Percentiles rank a stretch among this genome's conserved stretches.
Conservation (phyloP, 1,284 basidiomycete species). For the Tylopilus sp. region DNA sequence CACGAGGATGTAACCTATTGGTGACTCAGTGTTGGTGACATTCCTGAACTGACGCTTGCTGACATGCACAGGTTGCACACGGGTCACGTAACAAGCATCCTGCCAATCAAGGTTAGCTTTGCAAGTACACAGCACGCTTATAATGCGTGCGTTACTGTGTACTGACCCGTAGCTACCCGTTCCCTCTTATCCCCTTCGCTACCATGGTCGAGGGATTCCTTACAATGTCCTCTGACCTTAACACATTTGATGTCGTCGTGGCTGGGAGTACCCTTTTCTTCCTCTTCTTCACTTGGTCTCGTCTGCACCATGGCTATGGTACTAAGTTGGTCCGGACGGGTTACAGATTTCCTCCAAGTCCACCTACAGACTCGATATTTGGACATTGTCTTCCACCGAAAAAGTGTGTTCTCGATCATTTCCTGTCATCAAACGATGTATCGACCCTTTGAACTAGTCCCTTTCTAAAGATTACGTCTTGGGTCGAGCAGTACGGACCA, state of each 20-base stretch:
- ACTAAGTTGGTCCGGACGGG: neutral
- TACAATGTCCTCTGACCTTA: neutral
- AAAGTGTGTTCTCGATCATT: constrained; percentile 1
- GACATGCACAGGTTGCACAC: no score
- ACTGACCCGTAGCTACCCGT: no score
- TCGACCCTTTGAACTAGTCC: neutral
- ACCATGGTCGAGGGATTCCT: no score
- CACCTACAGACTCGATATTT: constrained; percentile 1
- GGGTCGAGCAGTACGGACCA: constrained; percentile 14
- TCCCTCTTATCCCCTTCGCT: neutral
- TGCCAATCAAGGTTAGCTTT: no score
- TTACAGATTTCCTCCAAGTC: constrained; percentile 9
- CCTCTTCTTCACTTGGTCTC: constrained; percentile 1
- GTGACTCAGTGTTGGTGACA: no score
- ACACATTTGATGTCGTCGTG: neutral
- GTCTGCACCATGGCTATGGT: neutral
- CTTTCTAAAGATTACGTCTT: constrained; percentile 4
- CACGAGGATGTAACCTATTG: no score
- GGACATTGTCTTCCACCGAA: constrained; percentile 8
- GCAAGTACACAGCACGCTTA: no score
- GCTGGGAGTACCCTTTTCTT: neutral
- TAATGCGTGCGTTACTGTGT: no score
- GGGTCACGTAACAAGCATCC: no score
- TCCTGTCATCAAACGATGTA: neutral
- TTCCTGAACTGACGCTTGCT: no score